Evolutionary conservation across 768 basidiomycete genomes (phyloP).

Genomic region (Chalciporus pseudorubinellus): DNA sequence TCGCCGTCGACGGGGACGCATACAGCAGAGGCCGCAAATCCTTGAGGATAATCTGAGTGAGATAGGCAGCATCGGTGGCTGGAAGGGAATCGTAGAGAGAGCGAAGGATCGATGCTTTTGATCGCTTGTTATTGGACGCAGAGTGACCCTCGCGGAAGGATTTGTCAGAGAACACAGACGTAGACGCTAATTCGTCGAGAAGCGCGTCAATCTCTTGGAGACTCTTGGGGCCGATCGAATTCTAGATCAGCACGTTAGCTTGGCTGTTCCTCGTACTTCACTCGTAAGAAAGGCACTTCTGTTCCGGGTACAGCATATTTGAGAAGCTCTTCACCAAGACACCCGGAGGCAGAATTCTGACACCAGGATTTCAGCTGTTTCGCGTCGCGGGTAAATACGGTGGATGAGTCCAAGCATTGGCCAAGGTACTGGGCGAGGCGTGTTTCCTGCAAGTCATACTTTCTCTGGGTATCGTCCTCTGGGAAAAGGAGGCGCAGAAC

Average conservation of each 20-base stretch:
- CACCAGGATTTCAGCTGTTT: constrained; percentile 39
- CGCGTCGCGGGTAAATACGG: constrained; percentile 22
- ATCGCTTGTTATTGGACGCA: constrained; percentile 31
- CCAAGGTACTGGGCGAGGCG: constrained; percentile 52
- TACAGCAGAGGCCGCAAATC: constrained; percentile 82
- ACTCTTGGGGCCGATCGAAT: constrained; percentile 32
- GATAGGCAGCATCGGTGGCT: constrained; percentile 60
- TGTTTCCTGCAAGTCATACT: constrained; percentile 72
- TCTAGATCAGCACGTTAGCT: constrained; percentile 16
- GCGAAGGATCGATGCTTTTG: constrained; percentile 42
- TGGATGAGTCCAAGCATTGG: constrained; percentile 44
- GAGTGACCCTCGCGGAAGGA: constrained; percentile 39
- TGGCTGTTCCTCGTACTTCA: not conserved
- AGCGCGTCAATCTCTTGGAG: constrained; percentile 56
- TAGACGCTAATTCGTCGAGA: constrained; percentile 71
- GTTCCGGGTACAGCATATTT: constrained; percentile 36
- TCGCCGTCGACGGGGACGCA: constrained; percentile 49
- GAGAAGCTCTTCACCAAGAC: constrained; percentile 67
- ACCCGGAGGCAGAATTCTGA: constrained; percentile 49
- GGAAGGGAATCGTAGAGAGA: constrained; percentile 58
- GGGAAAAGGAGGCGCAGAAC: constrained; percentile 83
- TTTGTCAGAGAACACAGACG: constrained; percentile 56
- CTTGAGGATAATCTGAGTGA: constrained; percentile 86
- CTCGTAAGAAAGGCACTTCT: constrained; percentile 26
- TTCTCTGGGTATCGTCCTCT: constrained; percentile 67